Evolutionary conservation across 257 asterid genomes (phyloP), one percentile per base, ranked within the genome.

Genomic region (Buddleja alternifolia): DNA sequence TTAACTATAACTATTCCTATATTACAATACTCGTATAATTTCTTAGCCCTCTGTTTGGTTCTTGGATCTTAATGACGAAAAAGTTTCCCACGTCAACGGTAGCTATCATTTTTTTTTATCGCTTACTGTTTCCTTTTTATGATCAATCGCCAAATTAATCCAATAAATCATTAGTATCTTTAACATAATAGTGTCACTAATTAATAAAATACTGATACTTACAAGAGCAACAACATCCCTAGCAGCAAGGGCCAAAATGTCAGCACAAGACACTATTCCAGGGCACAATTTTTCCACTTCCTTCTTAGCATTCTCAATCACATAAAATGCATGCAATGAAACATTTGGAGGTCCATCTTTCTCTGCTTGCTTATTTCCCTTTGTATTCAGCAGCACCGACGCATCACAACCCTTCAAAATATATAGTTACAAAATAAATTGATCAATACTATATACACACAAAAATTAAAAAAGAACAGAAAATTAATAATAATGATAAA

Each of bases 201-300:
- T n/a, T n/a, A 29, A 12, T 2, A 29, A 29, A 29, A 29, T 29
- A 29, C 5, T 29, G 5, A 12, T 56, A 2, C 93, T 84, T 75
- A 92, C 97, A n/a, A 87, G 89, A 41, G 82, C 76, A 70, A 89
- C 96, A 4, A 81, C 91, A 75, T 92, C 96, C 25, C 95, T 83
- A 0, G 96, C 95, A 53, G 95, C 97, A 57, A 89, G 72, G 60
- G 96, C 95, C 47, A 92, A 66, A 34, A 87, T 82, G 78, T 89
- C 97, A 58, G 96, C 96, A 74, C 96, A 92, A 54, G 97, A 92
- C 21, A 92, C 92, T 8, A 92, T 85, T 11, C 96, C 93, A 29
- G 97, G 96, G 47, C 97, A 92, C 47, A 51, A 46, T 7, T 78
- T 75, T 55, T 92, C 96, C 8, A 92, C 42, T 57, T 81, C 82